A percentile compares a stretch with the other conserved stretches of the same genome.
Evolutionary conservation across 257 asterid species (phyloP).

Genomic region (Haberlea rhodopensis): DNA sequence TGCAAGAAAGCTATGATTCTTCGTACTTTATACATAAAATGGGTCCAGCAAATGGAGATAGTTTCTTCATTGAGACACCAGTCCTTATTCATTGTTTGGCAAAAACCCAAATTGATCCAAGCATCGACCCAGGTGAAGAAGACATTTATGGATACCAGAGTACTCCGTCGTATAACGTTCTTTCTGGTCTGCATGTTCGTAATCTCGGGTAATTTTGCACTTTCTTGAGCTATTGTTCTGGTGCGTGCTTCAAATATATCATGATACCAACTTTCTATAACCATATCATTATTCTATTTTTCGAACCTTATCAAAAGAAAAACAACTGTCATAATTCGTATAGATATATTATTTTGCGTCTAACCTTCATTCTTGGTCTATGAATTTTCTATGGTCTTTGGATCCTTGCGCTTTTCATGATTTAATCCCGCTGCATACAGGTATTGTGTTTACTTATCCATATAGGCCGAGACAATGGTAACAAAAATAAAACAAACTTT

Average conservation of each 20-base stretch:
- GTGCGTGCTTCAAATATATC: neutral
- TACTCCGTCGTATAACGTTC: slow-evolving; percentile 31
- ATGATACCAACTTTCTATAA: neutral
- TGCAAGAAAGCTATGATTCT: slow-evolving; percentile 94
- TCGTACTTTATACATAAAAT: slow-evolving; percentile 46
- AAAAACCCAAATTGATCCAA: slow-evolving; percentile 15
- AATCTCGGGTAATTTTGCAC: slow-evolving; percentile 54
- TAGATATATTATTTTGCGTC: neutral
- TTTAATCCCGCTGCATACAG: no score
- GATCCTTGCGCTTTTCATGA: neutral
- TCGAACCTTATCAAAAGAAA: neutral
- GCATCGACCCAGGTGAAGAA: neutral
- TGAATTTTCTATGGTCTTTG: neutral
- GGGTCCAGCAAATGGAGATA: slow-evolving; percentile 23
- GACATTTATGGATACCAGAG: slow-evolving; percentile 34
- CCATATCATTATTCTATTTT: neutral
- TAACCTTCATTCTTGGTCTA: neutral
- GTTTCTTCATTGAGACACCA: slow-evolving; percentile 41
- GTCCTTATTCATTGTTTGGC: slow-evolving; percentile 18
- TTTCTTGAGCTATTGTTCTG: slow-evolving; percentile 4
- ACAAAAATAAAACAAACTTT: no score
- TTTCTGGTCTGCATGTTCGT: slow-evolving; percentile 42
- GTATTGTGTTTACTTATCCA: no score
- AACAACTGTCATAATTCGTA: neutral
- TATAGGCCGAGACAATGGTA: neutral